Percentiles rank a stretch among this genome's conserved stretches.
phyloP scores from a whole-genome alignment of 495 filamentous ascomycete species.

The Podospora pseudocomata region DNA sequence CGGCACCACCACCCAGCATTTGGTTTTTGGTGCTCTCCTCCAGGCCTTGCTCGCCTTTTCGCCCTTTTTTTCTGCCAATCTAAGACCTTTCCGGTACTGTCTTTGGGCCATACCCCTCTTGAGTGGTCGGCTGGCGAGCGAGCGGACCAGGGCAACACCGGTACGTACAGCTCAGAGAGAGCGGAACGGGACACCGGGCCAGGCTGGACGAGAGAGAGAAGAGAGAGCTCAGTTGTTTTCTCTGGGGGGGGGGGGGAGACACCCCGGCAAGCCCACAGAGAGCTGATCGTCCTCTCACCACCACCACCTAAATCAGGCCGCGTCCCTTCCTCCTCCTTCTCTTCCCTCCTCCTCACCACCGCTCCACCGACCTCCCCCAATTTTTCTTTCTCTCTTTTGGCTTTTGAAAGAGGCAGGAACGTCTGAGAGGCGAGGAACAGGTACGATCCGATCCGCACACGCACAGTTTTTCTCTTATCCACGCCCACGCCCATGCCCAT shows the following conservation, averaged over 20 bases:
- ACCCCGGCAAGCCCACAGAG: neutral
- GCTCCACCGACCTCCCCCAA: constrained; percentile 37
- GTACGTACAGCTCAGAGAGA: constrained; percentile 22
- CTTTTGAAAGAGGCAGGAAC: constrained; percentile 28
- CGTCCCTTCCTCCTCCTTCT: constrained; percentile 32
- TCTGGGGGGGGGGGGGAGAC: neutral
- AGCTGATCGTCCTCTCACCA: constrained; percentile 41
- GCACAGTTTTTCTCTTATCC: constrained; percentile 1
- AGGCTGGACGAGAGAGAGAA: neutral
- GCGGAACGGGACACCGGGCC: constrained; percentile 29
- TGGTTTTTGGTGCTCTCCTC: neutral
- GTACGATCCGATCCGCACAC: constrained; percentile 24
- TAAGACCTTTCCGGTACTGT: constrained; percentile 32
- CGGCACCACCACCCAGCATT: constrained; percentile 11
- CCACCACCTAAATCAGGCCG: constrained; percentile 42
- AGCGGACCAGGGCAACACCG: constrained; percentile 22
- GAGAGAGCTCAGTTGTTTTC: constrained; percentile 12
- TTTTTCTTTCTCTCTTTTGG: constrained; percentile 22
- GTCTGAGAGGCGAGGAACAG: constrained; percentile 36
- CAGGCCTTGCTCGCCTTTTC: constrained; percentile 15
- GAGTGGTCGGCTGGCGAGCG: constrained; percentile 25
- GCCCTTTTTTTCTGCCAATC: constrained; percentile 17
- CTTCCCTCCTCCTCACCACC: constrained; percentile 35
- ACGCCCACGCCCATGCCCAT: neutral
- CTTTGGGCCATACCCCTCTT: constrained; percentile 28